A percentile compares a stretch with the other conserved stretches of the same genome.
These are phyloP conservation scores for Alternaria triticina DNA, from an alignment of 2,329 filamentous ascomycete species.

Conservation along the genomic window DNA sequence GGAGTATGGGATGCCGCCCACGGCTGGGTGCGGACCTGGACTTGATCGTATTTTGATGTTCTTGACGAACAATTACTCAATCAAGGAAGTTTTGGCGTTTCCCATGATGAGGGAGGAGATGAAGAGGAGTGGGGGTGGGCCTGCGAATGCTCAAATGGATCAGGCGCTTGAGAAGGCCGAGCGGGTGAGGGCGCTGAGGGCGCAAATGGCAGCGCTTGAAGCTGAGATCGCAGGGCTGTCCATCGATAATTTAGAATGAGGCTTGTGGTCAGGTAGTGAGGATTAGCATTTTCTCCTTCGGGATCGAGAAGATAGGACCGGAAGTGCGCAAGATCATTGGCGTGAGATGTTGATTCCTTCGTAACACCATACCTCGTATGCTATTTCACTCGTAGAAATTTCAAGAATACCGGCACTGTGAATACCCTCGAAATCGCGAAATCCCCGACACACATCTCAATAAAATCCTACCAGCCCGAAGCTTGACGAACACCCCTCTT, in stretches of 20 bases:
- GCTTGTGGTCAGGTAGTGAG: not conserved
- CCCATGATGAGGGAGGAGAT: slow-evolving; percentile 88
- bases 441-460: not conserved
- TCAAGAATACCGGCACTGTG: not conserved
- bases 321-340: not conserved
- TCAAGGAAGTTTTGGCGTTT: slow-evolving; percentile 95
- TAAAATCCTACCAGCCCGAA: slow-evolving; percentile 6
- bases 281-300: not conserved
- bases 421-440: not conserved
- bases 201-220: not conserved
- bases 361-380: no score
- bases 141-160: not conserved
- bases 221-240: not conserved
- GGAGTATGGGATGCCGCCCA: slow-evolving; percentile 87
- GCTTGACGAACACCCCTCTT: slow-evolving; percentile 13
- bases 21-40: slow-evolving; percentile 95
- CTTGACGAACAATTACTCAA: slow-evolving; percentile 92
- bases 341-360: not conserved
- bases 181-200: not conserved
- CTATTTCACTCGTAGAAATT: not conserved
- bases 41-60: slow-evolving; percentile 96
- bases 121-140: not conserved
- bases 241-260: not conserved
- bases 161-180: not conserved
- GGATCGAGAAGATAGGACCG: not conserved